Evolutionary conservation across 2,329 filamentous ascomycete genomes (phyloP).

Genomic region (Botrytis fragariae): DNA sequence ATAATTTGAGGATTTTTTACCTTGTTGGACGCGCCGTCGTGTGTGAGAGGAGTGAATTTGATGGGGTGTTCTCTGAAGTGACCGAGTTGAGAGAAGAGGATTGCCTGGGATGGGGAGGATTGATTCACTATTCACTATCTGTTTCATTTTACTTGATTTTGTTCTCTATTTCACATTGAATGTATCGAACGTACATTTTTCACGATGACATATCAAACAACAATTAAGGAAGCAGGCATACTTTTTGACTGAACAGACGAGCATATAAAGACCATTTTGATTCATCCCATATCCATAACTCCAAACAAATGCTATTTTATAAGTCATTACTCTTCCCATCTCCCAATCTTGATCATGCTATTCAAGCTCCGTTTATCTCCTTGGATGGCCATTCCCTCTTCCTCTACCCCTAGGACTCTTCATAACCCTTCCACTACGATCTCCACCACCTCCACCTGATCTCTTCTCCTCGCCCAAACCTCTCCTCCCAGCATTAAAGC

Average conservation of each 20-base stretch:
- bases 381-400: conserved; percentile 22
- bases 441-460: neutral
- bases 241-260: neutral
- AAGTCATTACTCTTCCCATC: neutral
- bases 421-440: conserved; percentile 15
- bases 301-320: conserved; percentile 2
- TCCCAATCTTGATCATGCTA: neutral
- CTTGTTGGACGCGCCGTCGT: neutral
- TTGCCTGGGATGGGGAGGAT: neutral
- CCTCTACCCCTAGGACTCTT: conserved; percentile 26
- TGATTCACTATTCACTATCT: neutral
- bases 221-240: neutral
- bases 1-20: neutral
- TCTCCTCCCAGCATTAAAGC: conserved; percentile 29
- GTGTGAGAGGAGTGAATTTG: neutral
- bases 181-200: neutral
- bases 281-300: conserved; percentile 12
- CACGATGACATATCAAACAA: neutral
- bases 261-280: neutral
- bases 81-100: neutral
- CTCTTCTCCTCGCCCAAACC: conserved; percentile 11
- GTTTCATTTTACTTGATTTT: neutral
- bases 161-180: neutral
- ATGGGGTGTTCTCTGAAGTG: neutral
- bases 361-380: neutral